Conservation (phyloP, 441 rosid species). For the Capsella rubella region DNA sequence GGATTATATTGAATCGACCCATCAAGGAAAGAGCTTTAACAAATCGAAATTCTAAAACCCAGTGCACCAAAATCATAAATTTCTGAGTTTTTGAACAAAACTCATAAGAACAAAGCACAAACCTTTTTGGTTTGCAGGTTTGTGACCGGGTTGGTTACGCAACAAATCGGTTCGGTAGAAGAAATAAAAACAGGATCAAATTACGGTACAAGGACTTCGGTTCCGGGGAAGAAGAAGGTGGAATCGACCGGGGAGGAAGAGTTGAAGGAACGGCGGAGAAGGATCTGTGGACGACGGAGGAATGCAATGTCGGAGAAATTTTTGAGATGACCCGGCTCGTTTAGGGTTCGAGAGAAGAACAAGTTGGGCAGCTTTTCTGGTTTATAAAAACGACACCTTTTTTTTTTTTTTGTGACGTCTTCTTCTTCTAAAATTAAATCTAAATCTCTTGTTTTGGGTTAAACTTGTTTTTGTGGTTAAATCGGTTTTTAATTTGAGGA, state of each 20-base stretch:
- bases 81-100: constrained; percentile 1
- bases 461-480: constrained; percentile 34
- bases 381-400: constrained; percentile 38
- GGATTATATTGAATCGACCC: neutral
- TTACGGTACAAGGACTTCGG: constrained; percentile 44
- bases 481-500: constrained; percentile 26
- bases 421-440: neutral
- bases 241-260: constrained; percentile 33
- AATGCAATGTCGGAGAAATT: constrained; percentile 36
- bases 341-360: constrained; percentile 43
- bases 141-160: constrained; percentile 46
- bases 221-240: constrained; percentile 31
- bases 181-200: constrained; percentile 10
- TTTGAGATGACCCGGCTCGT: constrained; percentile 47
- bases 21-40: neutral
- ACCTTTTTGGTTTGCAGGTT: constrained; percentile 46
- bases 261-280: neutral
- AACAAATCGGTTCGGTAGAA: constrained; percentile 41
- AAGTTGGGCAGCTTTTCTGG: constrained; percentile 47
- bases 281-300: constrained; percentile 22
- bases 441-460: constrained; percentile 2
- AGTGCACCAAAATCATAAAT: constrained; percentile 21
- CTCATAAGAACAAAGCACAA: constrained; percentile 17
- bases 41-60: constrained; percentile 24
- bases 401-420: neutral